Base-by-base conservation (phyloP, 2,329 filamentous ascomycete species). In the Alternaria consortialis region DNA sequence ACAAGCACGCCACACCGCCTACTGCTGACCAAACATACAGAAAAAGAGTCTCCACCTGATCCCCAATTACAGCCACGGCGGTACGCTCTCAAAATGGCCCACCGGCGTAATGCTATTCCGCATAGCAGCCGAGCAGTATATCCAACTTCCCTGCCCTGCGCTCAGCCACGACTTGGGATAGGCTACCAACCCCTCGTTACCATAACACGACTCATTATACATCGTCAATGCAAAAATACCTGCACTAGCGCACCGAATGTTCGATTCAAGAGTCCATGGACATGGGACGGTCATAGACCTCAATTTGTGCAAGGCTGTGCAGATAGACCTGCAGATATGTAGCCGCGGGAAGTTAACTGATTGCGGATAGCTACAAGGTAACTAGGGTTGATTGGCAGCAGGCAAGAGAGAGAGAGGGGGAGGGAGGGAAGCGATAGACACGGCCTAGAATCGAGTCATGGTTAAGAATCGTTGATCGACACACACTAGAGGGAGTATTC, bases 1-100 rank as follows among this genome's bases (percentile, higher is more conserved):
- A 32, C 23, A 59, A 63, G 62, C 64, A 66, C 56, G 61, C 61
- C 64, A 66, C 58, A 66, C 64, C 64, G 64, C 64, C 50, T 57
- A 7, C 44, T 31, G 43, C 53, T 58, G 46, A 40, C 42, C 44
- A 31, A 32, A 27, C n/a, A 7, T 31, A n/a, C 15, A 20, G 13
- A 44, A 27, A 23, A 32, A 42, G n/a, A 3, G 23, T 40, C 50
- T 37, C 51, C 51, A 44, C 51, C 13, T 53, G 51, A 31, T 43
- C 57, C 31, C 13, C 32, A 51, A 53, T 37, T 43, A 12, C 43
- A 37, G 39, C 8, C 39, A 43, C 36, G 47, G 42, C 37, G 31
- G 40, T 36, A 56, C 52, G 52, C 52, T 44, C 37, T 60, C 31
- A 40, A 37, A 17, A 44, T 37, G 37, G 44, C 13, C 37, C 31